Evolutionary conservation across 2,329 filamentous ascomycete species (phyloP), one percentile per base, ranked within the genome.

Genomic region (Cladophialophora carrionii): DNA sequence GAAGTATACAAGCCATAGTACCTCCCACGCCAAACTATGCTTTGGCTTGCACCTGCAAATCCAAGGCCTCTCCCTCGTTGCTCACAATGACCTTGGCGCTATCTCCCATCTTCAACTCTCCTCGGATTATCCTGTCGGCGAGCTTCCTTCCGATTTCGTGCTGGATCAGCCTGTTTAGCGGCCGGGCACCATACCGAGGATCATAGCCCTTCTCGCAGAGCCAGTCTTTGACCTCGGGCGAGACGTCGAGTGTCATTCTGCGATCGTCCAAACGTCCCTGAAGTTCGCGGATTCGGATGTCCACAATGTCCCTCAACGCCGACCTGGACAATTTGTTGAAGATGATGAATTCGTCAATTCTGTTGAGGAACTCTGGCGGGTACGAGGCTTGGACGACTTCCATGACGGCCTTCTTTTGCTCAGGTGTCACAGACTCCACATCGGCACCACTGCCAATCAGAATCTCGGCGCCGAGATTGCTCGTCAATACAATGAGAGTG

Each of bases 281-380:
- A 7, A 98, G 82, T 79, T 98, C 95, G 67, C 84, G 85, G 55
- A 98, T 83, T 34, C 95, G 87, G 69, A 98, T 97, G 73, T 98
- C 92, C 56, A 97, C 92, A 69, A 98, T 98, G 74, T 96, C 93
- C 32, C 92, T 85, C 63, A 98, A 84, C 17, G 94, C 93, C 20
- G 84, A 81, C 32, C 84, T 84, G 0, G 91, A 91, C 1, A 98
- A 85, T 8, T 94, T 87, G 78, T 93, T 94, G 83, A 98, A 98
- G 74, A 98, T 82, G 76, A 98, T 97, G 80, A 98, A 97, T 67
- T 96, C 94, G 77, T 98, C 94, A 68, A 98, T 92, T 22, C 95
- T 87, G 80, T 99, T 98, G 69, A 98, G 85, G 82, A 98, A 99
- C 76, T 98, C 95, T 2, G 95, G 95, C 4, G 94, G 88, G 75